Evolutionary conservation across 306 rosid genomes (phyloP).

Genomic region (Morella rubra): DNA sequence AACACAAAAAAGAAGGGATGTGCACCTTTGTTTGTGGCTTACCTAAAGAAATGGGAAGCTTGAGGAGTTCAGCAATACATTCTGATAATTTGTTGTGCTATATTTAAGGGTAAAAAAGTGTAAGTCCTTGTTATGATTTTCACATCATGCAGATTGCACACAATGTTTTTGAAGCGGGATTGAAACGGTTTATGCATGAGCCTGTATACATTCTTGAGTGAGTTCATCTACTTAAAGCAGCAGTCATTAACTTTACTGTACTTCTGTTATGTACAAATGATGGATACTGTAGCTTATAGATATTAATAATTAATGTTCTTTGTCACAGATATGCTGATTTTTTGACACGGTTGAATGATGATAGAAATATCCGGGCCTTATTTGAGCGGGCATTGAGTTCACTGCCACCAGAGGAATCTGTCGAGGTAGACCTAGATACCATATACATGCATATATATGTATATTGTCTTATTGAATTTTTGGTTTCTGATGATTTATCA

Average conservation of each 20-base stretch:
- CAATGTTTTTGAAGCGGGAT: constrained; percentile 90
- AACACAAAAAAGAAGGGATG: background rate
- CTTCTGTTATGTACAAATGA: constrained; percentile 19
- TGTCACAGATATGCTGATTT: constrained; percentile 88
- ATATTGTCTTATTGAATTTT: constrained; percentile 3
- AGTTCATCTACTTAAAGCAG: constrained; percentile 42
- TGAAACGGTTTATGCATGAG: constrained; percentile 88
- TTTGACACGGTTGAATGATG: constrained; percentile 88
- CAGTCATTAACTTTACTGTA: constrained; percentile 10
- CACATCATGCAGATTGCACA: constrained; percentile 79
- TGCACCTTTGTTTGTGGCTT: background rate
- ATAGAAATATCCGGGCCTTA: constrained; percentile 91
- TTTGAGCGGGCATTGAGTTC: constrained; percentile 92
- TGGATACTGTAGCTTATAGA: background rate
- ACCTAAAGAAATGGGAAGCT: background rate
- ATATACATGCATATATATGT: background rate
- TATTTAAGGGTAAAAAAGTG: background rate
- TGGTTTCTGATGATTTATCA: background rate
- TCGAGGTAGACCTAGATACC: constrained; percentile 57
- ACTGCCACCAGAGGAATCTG: constrained; percentile 71
- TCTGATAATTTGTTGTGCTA: background rate
- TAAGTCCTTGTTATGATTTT: constrained; percentile 21
- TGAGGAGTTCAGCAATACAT: constrained; percentile 7
- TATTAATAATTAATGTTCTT: constrained; percentile 22
- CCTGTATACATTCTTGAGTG: constrained; percentile 94